Evolutionary conservation across 306 rosid genomes (phyloP).

Genomic region (Vigna reflexopilosa): DNA sequence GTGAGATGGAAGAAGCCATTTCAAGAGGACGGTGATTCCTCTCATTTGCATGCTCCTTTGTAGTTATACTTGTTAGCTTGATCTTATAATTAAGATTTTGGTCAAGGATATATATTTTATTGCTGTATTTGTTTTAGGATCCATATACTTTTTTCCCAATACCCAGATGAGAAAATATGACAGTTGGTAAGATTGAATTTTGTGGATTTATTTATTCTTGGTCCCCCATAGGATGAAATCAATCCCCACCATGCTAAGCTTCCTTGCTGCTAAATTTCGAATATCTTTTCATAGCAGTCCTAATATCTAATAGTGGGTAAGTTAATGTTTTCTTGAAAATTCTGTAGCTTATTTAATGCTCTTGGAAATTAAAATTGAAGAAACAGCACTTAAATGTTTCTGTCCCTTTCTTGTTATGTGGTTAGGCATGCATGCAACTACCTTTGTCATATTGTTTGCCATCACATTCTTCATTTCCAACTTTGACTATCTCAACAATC

Average conservation of each 20-base stretch:
- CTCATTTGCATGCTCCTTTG: constrained; percentile 13
- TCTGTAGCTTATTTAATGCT: background rate
- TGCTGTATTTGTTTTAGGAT: constrained; percentile 40
- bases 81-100: constrained; percentile 47
- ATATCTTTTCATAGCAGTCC: no score
- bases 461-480: background rate
- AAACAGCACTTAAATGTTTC: background rate
- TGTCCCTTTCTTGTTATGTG: background rate
- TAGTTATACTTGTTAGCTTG: constrained; percentile 45
- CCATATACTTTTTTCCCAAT: constrained; percentile 23
- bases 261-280: background rate
- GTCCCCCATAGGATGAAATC: background rate
- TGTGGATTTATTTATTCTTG: constrained; percentile 4
- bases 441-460: background rate
- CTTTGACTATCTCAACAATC: background rate
- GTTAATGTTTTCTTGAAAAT: constrained; percentile 6
- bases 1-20: constrained; percentile 83
- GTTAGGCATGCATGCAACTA: background rate
- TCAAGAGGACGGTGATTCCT: constrained; percentile 76
- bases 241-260: background rate
- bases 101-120: constrained; percentile 31
- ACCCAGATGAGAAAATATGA: constrained; percentile 34
- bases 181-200: constrained; percentile 19
- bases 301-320: background rate
- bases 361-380: background rate